A percentile compares a stretch with the other conserved stretches of the same genome.
Conservation (phyloP, 768 basidiomycete species). For the Russula foetens region DNA sequence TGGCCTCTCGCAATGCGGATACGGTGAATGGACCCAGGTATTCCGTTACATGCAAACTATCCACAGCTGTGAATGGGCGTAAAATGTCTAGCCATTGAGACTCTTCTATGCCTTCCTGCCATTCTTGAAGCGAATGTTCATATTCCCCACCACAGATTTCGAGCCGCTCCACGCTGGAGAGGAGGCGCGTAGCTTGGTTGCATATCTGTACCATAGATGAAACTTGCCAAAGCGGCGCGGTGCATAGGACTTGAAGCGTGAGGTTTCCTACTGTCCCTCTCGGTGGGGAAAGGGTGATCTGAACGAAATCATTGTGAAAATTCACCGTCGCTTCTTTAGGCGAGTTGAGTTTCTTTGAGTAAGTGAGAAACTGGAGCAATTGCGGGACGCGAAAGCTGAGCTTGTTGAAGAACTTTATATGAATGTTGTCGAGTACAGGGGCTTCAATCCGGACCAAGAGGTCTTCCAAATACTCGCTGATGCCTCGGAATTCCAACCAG, state of each 20-base stretch:
- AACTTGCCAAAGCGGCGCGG: too few species aligned
- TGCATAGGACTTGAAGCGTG: too few species aligned
- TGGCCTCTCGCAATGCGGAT: neutral
- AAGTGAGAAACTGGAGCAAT: neutral
- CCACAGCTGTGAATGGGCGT: neutral
- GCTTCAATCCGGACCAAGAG: neutral
- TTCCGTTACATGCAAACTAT: neutral
- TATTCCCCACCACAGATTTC: neutral
- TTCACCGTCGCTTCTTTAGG: too few species aligned
- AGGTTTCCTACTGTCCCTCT: too few species aligned
- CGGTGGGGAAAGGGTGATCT: too few species aligned
- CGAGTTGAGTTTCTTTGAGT: neutral
- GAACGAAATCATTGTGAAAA: too few species aligned
- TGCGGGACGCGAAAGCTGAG: neutral
- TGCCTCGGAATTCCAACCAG: neutral
- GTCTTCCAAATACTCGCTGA: neutral
- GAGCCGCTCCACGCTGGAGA: neutral
- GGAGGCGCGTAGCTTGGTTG: neutral
- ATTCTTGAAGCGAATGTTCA: neutral
- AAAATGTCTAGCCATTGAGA: neutral
- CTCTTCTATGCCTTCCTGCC: neutral
- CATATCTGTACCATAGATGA: neutral
- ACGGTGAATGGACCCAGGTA: neutral
- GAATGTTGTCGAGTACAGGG: neutral
- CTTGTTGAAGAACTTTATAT: neutral